Conservation (phyloP, 2,329 filamentous ascomycete species). For the Nothomitra cinnamomea region DNA sequence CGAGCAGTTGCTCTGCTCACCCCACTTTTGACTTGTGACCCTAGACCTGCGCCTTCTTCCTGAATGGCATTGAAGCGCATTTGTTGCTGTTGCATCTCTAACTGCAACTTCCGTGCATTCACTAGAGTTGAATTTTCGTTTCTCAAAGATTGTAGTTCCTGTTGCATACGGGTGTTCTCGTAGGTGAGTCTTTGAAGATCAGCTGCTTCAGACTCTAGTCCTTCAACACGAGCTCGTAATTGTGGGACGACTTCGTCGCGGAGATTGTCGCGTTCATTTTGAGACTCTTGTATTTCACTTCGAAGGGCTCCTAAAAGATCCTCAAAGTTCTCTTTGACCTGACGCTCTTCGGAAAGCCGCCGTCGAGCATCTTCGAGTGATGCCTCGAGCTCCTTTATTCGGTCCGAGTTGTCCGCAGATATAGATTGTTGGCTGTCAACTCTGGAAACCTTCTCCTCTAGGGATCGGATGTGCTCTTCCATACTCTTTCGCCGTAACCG, state of each 20-base stretch:
- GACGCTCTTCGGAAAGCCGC: conserved; percentile 66
- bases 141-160: conserved; percentile 59
- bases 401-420: conserved; percentile 34
- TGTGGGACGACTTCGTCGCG: conserved; percentile 76
- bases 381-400: conserved; percentile 61
- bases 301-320: conserved; percentile 74
- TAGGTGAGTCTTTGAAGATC: conserved; percentile 60
- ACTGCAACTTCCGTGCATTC: conserved; percentile 31
- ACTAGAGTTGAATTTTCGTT: conserved; percentile 44
- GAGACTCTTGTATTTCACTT: conserved; percentile 61
- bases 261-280: conserved; percentile 82
- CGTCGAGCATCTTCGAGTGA: conserved; percentile 70
- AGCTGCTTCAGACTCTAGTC: conserved; percentile 56
- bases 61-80: conserved; percentile 42
- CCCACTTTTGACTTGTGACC: conserved; percentile 30
- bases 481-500: conserved; percentile 55
- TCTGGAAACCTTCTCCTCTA: conserved; percentile 42
- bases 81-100: conserved; percentile 23
- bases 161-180: conserved; percentile 70
- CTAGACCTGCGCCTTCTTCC: conserved; percentile 32
- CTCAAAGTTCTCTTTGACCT: conserved; percentile 84
- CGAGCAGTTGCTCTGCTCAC: conserved; percentile 50
- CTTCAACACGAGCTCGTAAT: conserved; percentile 58
- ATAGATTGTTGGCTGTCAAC: conserved; percentile 12
- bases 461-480: conserved; percentile 66